phyloP scores from a whole-genome alignment of 2,329 filamentous ascomycete genomes.

The Epichloe gansuensis region DNA sequence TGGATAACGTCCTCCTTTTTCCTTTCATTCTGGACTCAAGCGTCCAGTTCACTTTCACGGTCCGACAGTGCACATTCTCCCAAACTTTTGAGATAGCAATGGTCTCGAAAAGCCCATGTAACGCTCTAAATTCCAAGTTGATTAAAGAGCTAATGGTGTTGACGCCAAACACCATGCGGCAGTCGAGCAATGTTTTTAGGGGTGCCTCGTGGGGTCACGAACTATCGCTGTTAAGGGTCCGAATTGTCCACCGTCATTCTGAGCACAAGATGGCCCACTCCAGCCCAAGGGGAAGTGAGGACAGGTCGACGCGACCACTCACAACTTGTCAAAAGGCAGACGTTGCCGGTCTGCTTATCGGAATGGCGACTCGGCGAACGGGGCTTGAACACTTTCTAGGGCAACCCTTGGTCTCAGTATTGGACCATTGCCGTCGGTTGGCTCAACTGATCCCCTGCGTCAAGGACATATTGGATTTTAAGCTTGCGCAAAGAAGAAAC shows the following conservation, averaged over 20 bases:
- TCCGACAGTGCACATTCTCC: not conserved
- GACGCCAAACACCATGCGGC: not conserved
- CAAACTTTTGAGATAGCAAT: not conserved
- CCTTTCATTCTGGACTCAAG: not conserved
- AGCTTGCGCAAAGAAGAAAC: not conserved
- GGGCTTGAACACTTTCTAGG: no score
- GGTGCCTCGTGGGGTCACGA: not conserved
- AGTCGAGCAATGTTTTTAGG: not conserved
- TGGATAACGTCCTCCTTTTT: not conserved
- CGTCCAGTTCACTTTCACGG: not conserved
- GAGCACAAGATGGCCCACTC: not conserved
- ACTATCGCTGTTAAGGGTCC: not conserved
- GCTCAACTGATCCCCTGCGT: no score
- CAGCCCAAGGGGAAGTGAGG: not conserved
- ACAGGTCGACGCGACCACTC: not conserved
- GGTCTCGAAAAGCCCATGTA: not conserved
- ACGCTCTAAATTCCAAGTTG: no score
- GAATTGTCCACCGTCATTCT: not conserved
- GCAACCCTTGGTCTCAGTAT: no score
- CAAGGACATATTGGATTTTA: not conserved
- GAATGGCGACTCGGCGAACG: not conserved
- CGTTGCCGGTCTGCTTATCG: not conserved
- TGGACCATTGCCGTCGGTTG: no score
- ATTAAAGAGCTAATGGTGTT: no score
- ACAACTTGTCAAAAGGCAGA: not conserved